Base-by-base conservation (phyloP, 257 asterid genomes). In the Solanum lycopersicoides region DNA sequence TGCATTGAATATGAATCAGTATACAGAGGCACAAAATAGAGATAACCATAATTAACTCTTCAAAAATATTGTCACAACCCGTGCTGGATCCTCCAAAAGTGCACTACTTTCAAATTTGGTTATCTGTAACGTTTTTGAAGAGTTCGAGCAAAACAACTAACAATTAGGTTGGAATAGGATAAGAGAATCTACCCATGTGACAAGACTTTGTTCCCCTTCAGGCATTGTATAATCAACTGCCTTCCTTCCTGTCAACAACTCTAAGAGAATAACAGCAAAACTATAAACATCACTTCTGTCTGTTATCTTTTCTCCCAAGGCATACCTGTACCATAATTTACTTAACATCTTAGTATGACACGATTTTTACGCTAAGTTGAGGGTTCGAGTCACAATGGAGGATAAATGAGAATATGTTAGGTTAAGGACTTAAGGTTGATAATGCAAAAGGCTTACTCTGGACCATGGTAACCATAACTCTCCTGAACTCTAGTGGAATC, bases 211-310 rank as follows among this genome's bases (percentile, higher is more conserved):
- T 85, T 95, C 93, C 21, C 98, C 98, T 87, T 95, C 94, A 20
- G 98, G 98, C 98, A 95, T 93, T 15, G 98, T 95, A 91, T 95
- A 95, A 86, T 95, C 98, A 12, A 94, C 98, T 0, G 98, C 95
- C 87, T 95, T 95, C 87, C 98, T 91, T 88, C 98, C 97, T 0
- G 98, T 93, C 66, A 95, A 85, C 83, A 94, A 94, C 44, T 94
- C 98, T 47, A 93, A 87, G 73, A 95, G 94, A 88, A 93, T 95
- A 9, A 95, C 98, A 23, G 96, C 98, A 9, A 95, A 95, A 87
- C 98, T 95, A 87, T 95, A 94, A 80, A 94, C 96, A 30, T 95
- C 98, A 71, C 96, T 95, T 85, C 94, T 93, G 83, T 91, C 93
- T 18, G 96, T 93, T 80, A 93, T 93, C 87, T 92, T 94, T 12